These are phyloP conservation scores for Nothophaeocryptopus gaeumannii DNA, from an alignment of 2,329 filamentous ascomycete genomes.

Conservation along the genomic window DNA sequence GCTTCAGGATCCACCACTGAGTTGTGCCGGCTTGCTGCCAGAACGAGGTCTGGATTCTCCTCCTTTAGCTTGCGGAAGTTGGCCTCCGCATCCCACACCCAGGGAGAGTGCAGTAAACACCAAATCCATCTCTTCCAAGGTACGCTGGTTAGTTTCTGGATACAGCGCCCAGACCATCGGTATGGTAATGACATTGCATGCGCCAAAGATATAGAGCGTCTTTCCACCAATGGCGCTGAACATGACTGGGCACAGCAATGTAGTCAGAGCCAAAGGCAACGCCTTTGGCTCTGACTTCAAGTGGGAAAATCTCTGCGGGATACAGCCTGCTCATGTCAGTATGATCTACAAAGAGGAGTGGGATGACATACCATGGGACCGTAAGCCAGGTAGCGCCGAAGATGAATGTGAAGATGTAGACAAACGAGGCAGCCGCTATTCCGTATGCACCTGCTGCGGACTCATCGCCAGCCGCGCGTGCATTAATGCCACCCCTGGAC, in stretches of 20 bases:
- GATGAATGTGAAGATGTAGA: constrained; percentile 65
- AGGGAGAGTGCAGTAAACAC: constrained; percentile 65
- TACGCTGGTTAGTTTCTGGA: constrained; percentile 69
- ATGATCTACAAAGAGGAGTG: neutral
- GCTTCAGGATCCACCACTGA: constrained; percentile 27
- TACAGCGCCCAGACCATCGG: constrained; percentile 72
- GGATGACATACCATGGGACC: constrained; percentile 41
- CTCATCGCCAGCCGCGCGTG: constrained; percentile 24
- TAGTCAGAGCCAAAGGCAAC: too few species aligned
- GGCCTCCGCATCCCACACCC: constrained; percentile 68
- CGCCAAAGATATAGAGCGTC: constrained; percentile 71
- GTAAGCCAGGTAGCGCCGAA: constrained; percentile 65
- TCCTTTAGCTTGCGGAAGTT: constrained; percentile 62
- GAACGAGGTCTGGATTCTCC: constrained; percentile 50
- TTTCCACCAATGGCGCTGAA: constrained; percentile 65
- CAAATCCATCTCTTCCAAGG: constrained; percentile 72
- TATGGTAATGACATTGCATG: constrained; percentile 63
- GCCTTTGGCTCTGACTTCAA: constrained; percentile 68
- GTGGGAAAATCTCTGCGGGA: constrained; percentile 67
- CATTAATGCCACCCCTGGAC: constrained; percentile 29
- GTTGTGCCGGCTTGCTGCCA: constrained; percentile 30
- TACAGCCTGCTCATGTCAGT: neutral
- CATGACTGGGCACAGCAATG: constrained; percentile 49
- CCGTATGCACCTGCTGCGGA: constrained; percentile 25
- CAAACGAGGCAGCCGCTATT: constrained; percentile 63